Base-by-base conservation (phyloP, 805 yeast species). In the Teunomyces tritomae region DNA sequence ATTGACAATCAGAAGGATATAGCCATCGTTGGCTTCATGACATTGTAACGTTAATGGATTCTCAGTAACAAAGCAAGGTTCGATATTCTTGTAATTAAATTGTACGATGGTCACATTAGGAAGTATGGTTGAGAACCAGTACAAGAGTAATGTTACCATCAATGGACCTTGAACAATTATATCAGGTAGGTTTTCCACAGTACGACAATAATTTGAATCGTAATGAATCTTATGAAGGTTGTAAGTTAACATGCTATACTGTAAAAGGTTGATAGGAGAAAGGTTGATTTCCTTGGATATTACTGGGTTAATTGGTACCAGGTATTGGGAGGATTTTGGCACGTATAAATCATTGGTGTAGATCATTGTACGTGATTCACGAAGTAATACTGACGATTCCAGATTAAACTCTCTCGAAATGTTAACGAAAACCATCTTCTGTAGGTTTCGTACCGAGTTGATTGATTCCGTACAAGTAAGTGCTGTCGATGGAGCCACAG, bases 161-260 rank as follows among this genome's bases (percentile, higher is more conserved):
- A 91, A 71, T 0, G 97, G 97, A 0, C 96, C 99, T 39, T 88
- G 96, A 0, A 85, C 83, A 0, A 92, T 67, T 0, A 84, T 63
- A 30, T 73, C 70, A 0, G 84, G 83, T 43, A 89, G 79, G 0
- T 78, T 73, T 58, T 92, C 98, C 17, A 37, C 29, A 14, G 42
- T n/a, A 3, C 46, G 55, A 6, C 89, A 76, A 61, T 87, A 88
- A 0, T 53, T 53, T 5, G 64, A 61, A 58, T 88, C 87, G 63
- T 82, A 84, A 66, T 92, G 99, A 34, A 92, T 88, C 49, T 78
- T 76, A 65, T 92, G 99, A 3, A 95, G 75, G 62, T 92, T 92
- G 67, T 83, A 84, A 1, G 94, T 84, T 45, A 94, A 63, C 9
- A 88, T 85, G 39, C 92, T 83, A 66, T 83, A 87, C 51, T 89